Percentiles rank a stretch among this genome's conserved stretches.
These are phyloP conservation scores for Aspergillus texensis DNA, from an alignment of 2,329 filamentous ascomycete species.

Conservation along the genomic window DNA sequence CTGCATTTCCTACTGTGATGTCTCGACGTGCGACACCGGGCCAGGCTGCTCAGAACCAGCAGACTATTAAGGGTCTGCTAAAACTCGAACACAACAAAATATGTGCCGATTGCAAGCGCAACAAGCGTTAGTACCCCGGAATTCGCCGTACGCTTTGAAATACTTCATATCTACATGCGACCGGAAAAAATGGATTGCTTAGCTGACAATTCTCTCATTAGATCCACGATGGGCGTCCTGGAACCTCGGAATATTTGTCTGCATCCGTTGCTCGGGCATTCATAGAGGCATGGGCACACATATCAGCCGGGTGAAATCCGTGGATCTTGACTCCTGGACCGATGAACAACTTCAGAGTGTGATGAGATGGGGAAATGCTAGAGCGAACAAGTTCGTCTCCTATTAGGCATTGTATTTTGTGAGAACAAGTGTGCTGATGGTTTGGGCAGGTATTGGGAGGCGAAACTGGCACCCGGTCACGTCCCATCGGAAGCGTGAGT, in stretches of 20 bases:
- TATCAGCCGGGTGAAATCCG: slow-evolving; percentile 96
- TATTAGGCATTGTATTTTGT: neutral
- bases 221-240: slow-evolving; percentile 99
- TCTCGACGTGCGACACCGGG: slow-evolving; percentile 68
- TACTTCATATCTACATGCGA: neutral
- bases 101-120: slow-evolving; percentile 97
- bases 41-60: slow-evolving; percentile 88
- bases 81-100: slow-evolving; percentile 96
- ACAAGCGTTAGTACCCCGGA: slow-evolving; percentile 73
- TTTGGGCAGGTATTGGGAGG: slow-evolving; percentile 75
- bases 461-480: slow-evolving; percentile 87
- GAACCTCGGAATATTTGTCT: slow-evolving; percentile 97
- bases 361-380: slow-evolving; percentile 90
- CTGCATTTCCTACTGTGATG: slow-evolving; percentile 28
- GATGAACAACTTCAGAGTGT: slow-evolving; percentile 96
- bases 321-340: slow-evolving; percentile 97
- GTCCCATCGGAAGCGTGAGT: slow-evolving; percentile 81
- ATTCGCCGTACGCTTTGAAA: neutral
- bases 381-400: slow-evolving; percentile 79
- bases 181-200: neutral
- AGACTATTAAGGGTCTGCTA: slow-evolving; percentile 89
- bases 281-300: slow-evolving; percentile 99
- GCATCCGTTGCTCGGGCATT: slow-evolving; percentile 97
- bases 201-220: slow-evolving; percentile 42
- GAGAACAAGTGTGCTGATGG: slow-evolving; percentile 13